These are phyloP conservation scores for Saitozyma sp. DNA, from an alignment of 768 basidiomycete species.

Conservation along the genomic window DNA sequence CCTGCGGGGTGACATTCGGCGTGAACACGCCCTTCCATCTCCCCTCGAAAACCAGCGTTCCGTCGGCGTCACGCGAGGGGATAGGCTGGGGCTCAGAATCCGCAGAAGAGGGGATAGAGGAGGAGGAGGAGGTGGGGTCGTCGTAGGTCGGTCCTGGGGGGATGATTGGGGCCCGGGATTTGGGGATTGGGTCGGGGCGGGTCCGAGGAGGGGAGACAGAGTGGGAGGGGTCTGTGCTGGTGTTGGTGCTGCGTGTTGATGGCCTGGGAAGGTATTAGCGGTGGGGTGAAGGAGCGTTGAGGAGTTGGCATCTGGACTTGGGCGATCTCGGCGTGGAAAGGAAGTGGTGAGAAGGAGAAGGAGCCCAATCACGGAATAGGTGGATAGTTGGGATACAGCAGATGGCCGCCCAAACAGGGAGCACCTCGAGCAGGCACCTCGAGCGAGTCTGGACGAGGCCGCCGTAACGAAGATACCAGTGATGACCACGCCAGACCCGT, in stretches of 20 bases:
- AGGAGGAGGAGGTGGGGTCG: neutral
- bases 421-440: too few species aligned
- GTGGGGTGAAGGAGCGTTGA: neutral
- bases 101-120: neutral
- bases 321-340: neutral
- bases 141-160: constrained; percentile 31
- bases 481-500: too few species aligned
- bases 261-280: neutral
- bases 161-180: constrained; percentile 8
- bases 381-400: too few species aligned
- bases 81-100: constrained; percentile 10
- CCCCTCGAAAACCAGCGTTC: constrained; percentile 44
- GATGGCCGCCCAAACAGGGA: too few species aligned
- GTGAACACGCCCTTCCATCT: constrained; percentile 45
- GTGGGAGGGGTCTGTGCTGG: neutral
- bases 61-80: constrained; percentile 33
- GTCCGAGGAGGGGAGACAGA: neutral
- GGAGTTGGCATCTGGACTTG: neutral
- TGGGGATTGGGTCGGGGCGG: constrained; percentile 8
- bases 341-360: neutral
- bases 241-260: neutral
- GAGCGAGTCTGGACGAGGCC: too few species aligned
- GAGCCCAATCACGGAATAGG: neutral
- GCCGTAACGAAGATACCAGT: too few species aligned
- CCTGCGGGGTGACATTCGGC: constrained; percentile 50